Evolutionary conservation across 2,329 filamentous ascomycete genomes (phyloP).

Genomic region (Thermoascus crustaceus): DNA sequence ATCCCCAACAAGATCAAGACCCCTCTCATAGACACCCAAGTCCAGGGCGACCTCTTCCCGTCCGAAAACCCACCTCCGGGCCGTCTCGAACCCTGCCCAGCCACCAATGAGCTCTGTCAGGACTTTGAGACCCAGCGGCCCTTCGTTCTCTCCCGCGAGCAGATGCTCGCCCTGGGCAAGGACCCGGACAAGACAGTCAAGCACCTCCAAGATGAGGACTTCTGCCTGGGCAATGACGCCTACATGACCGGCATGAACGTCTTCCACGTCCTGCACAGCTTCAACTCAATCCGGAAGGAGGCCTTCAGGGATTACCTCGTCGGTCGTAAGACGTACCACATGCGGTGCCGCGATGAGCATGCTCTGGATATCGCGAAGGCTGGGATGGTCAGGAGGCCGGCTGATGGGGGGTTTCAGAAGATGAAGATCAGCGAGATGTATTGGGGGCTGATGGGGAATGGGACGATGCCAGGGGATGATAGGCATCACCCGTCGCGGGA

Average conservation of each 20-base stretch:
- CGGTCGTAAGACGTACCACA: slow-evolving; percentile 6
- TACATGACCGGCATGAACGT: slow-evolving; percentile 30
- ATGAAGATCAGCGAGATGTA: slow-evolving; percentile 6
- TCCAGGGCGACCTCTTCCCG: slow-evolving; percentile 21
- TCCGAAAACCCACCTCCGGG: slow-evolving; percentile 13
- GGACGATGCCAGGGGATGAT: slow-evolving; percentile 5
- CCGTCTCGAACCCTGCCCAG: slow-evolving; percentile 21
- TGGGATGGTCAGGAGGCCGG: slow-evolving; percentile 5
- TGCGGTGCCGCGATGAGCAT: slow-evolving; percentile 11
- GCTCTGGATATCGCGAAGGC: slow-evolving; percentile 6
- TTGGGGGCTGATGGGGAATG: slow-evolving; percentile 8
- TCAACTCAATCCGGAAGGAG: slow-evolving; percentile 26
- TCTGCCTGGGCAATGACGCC: slow-evolving; percentile 22
- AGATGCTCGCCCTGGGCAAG: slow-evolving; percentile 21
- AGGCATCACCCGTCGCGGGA: slow-evolving; percentile 7
- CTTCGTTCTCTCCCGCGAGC: slow-evolving; percentile 15
- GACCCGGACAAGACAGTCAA: slow-evolving; percentile 18
- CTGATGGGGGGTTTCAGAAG: too few species aligned
- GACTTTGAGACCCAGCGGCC: slow-evolving; percentile 20
- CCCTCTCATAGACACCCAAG: slow-evolving; percentile 4
- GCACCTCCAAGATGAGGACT: slow-evolving; percentile 15
- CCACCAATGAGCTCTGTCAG: slow-evolving; percentile 20
- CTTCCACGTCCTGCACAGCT: slow-evolving; percentile 34
- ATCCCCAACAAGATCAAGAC: slow-evolving; percentile 10
- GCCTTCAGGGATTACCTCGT: slow-evolving; percentile 12